A percentile compares a stretch with the other conserved stretches of the same genome.
These are phyloP conservation scores for Wallacemonas sp. DNA, from an alignment of 208 protist species.

Conservation along the genomic window DNA sequence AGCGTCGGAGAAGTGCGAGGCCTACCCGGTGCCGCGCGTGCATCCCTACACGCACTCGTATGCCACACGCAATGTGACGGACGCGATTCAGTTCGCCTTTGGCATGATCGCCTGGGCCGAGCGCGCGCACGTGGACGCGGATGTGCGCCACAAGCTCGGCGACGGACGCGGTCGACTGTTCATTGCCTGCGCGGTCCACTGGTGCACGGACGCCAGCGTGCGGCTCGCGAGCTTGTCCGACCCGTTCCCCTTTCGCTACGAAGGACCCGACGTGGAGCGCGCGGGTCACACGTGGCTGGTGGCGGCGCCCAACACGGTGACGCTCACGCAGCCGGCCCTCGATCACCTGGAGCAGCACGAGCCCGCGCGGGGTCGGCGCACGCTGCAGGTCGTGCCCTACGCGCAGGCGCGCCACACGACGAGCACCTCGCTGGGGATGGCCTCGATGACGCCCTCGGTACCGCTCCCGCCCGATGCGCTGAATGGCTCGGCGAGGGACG, in stretches of 20 bases:
- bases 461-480: neutral
- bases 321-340: constrained; percentile 19
- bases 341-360: constrained; percentile 15
- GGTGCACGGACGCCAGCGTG: constrained; percentile 49
- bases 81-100: constrained; percentile 41
- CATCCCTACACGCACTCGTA: constrained; percentile 48
- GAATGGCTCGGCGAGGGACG: neutral
- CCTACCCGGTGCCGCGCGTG: constrained; percentile 40
- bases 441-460: neutral
- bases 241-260: constrained; percentile 31
- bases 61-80: constrained; percentile 35
- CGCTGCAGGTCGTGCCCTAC: neutral
- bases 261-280: constrained; percentile 40
- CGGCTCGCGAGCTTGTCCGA: constrained; percentile 24
- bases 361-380: neutral
- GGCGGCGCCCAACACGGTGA: constrained; percentile 40
- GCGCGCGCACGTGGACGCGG: constrained; percentile 31
- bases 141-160: constrained; percentile 29
- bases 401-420: neutral
- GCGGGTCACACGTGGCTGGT: constrained; percentile 46
- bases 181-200: constrained; percentile 53
- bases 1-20: constrained; percentile 26
- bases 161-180: constrained; percentile 26
- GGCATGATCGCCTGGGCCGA: constrained; percentile 36
- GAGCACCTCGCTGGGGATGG: neutral